Percentiles rank a stretch among this genome's conserved stretches.
These are phyloP conservation scores for Macrolepiota dolichaula DNA, from an alignment of 768 basidiomycete genomes.

Conservation along the genomic window DNA sequence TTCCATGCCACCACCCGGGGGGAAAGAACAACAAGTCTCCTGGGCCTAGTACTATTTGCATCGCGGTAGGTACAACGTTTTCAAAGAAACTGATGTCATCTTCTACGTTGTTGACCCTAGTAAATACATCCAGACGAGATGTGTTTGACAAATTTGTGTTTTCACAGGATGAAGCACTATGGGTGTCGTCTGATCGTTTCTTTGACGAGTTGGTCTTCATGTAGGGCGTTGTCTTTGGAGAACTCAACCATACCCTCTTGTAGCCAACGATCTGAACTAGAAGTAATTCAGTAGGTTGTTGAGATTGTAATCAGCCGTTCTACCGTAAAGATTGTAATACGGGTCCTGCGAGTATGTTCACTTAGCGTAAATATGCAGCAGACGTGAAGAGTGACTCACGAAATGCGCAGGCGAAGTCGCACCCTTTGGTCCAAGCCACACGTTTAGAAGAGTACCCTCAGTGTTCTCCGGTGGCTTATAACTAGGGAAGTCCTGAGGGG, in stretches of 20 bases:
- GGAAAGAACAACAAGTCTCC: conserved; percentile 91
- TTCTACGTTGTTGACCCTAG: conserved; percentile 19
- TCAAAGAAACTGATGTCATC: conserved; percentile 52
- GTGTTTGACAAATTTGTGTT: conserved; percentile 73
- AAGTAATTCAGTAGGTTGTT: not conserved
- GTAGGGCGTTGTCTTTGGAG: conserved; percentile 47
- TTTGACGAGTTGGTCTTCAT: conserved; percentile 58
- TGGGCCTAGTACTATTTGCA: conserved; percentile 61
- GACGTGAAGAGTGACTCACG: conserved; percentile 30
- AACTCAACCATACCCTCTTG: conserved; percentile 92
- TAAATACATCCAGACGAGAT: conserved; percentile 78
- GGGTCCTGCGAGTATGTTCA: conserved; percentile 62
- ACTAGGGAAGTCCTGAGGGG: conserved; percentile 37
- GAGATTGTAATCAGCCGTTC: conserved; percentile 11
- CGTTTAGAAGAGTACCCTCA: conserved; percentile 66
- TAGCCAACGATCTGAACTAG: conserved; percentile 84
- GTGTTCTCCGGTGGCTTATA: conserved; percentile 68
- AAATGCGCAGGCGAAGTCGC: conserved; percentile 90
- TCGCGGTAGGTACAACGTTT: conserved; percentile 56
- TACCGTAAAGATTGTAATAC: conserved; percentile 89
- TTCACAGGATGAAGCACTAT: conserved; percentile 27
- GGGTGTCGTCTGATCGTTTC: conserved; percentile 30
- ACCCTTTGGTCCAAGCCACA: conserved; percentile 78
- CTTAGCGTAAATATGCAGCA: conserved; percentile 9
- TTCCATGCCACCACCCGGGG: conserved; percentile 93